phyloP scores from a whole-genome alignment of 2,329 filamentous ascomycete genomes.

The Hortaea sp. region DNA sequence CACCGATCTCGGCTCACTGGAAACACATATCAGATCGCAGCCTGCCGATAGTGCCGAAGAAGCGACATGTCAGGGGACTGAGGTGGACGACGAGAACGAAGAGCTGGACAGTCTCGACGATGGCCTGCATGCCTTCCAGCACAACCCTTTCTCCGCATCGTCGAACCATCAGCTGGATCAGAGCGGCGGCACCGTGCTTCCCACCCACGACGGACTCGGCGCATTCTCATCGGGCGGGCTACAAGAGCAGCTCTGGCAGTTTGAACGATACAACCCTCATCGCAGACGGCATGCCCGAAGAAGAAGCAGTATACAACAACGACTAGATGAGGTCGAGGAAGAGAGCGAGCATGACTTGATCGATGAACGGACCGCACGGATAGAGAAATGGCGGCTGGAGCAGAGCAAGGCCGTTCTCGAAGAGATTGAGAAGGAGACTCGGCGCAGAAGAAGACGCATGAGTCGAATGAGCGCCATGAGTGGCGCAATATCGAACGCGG shows the following conservation, averaged over 20 bases:
- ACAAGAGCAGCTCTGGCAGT: conserved; percentile 80
- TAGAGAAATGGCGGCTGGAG: conserved; percentile 86
- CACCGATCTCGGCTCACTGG: conserved; percentile 72
- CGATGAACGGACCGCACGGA: conserved; percentile 66
- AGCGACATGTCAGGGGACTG: conserved; percentile 33
- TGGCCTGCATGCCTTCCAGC: conserved; percentile 78
- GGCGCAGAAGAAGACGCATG: conserved; percentile 49
- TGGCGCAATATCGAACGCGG: conserved; percentile 6
- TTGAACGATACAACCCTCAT: conserved; percentile 73
- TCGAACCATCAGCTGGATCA: conserved; percentile 39
- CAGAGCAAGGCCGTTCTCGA: conserved; percentile 78
- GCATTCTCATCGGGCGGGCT: conserved; percentile 56
- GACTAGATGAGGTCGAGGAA: conserved; percentile 46
- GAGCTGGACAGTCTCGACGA: conserved; percentile 92
- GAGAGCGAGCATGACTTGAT: conserved; percentile 45
- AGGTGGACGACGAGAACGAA: conserved; percentile 48
- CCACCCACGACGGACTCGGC: conserved; percentile 82
- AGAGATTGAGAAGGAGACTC: conserved; percentile 80
- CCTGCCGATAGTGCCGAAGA: conserved; percentile 37
- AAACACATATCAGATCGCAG: conserved; percentile 54
- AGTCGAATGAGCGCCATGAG: conserved; percentile 44
- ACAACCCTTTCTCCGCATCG: conserved; percentile 44
- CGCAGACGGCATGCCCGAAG: conserved; percentile 45
- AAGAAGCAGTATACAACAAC: conserved; percentile 47
- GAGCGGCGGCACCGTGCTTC: conserved; percentile 62